Evolutionary conservation across 1,284 basidiomycete genomes (phyloP).

Genomic region (Sutorius eximius): DNA sequence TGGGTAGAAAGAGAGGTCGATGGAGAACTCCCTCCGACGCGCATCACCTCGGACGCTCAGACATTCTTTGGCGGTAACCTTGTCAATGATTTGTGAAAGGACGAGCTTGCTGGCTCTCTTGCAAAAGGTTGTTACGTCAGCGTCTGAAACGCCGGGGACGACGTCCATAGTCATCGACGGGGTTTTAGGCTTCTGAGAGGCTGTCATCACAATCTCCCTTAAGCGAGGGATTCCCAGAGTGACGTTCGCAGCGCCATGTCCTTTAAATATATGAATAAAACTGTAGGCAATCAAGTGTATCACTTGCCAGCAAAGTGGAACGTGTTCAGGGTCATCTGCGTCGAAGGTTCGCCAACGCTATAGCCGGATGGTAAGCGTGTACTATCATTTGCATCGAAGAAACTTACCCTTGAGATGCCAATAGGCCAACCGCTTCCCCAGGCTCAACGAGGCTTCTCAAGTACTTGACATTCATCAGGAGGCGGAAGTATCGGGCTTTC

Average conservation of each 20-base stretch:
- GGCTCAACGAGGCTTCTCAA: constrained; percentile 94
- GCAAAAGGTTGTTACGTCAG: constrained; percentile 79
- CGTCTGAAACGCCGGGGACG: constrained; percentile 49
- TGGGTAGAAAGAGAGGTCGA: constrained; percentile 88
- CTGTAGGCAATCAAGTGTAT: background rate
- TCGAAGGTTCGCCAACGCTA: constrained; percentile 97
- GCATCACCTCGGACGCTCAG: constrained; percentile 67
- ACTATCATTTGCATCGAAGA: background rate
- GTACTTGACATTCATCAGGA: constrained; percentile 88
- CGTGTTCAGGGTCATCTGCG: constrained; percentile 99
- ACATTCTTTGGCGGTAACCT: constrained; percentile 80
- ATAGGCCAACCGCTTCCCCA: constrained; percentile 94
- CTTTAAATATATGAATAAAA: constrained; percentile 40
- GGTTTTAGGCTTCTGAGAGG: constrained; percentile 94
- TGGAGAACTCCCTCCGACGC: constrained; percentile 80
- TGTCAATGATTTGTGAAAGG: constrained; percentile 88
- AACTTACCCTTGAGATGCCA: constrained; percentile 95
- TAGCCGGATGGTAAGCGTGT: background rate
- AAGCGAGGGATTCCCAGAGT: constrained; percentile 98
- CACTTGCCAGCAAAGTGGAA: constrained; percentile 94
- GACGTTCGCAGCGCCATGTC: constrained; percentile 98
- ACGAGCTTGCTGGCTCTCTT: constrained; percentile 87
- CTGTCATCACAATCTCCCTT: constrained; percentile 99
- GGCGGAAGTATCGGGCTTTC: constrained; percentile 64
- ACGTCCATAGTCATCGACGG: constrained; percentile 96